Percentiles rank a stretch among this genome's conserved stretches.
Evolutionary conservation across 116 monocot species (phyloP).

Genomic region (Papilionanthe hybrid): DNA sequence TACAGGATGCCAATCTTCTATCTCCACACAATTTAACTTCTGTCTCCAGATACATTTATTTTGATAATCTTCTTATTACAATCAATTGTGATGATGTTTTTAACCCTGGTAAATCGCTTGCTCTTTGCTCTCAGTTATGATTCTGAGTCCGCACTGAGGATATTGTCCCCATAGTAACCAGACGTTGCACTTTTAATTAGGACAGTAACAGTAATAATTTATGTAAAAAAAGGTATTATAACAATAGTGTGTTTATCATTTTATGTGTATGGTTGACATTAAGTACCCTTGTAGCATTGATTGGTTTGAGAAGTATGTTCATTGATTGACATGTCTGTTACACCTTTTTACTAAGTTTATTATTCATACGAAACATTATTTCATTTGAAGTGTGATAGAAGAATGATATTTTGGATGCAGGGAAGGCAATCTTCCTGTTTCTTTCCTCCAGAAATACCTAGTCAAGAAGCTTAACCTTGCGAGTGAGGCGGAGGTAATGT

Average conservation of each 20-base stretch:
- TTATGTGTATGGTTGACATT: background rate
- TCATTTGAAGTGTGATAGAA: constrained; percentile 1
- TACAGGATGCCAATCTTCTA: too few relatives aligned
- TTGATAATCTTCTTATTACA: too few relatives aligned
- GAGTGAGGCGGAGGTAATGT: constrained; percentile 29
- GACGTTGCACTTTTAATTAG: background rate
- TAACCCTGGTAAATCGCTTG: too few relatives aligned
- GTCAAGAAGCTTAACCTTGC: constrained; percentile 25
- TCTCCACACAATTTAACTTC: too few relatives aligned
- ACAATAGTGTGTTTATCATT: background rate
- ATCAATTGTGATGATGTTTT: too few relatives aligned
- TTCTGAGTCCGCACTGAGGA: too few relatives aligned
- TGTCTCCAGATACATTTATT: too few relatives aligned
- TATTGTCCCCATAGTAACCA: too few relatives aligned
- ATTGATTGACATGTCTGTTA: background rate
- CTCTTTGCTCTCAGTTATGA: too few relatives aligned
- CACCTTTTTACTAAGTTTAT: background rate
- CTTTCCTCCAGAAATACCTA: constrained; percentile 35
- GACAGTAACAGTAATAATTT: background rate
- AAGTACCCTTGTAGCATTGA: background rate
- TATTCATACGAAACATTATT: background rate
- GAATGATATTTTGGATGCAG: constrained; percentile 14
- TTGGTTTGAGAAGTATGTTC: background rate
- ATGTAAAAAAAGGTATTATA: background rate
- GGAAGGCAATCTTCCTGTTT: constrained; percentile 27